Evolutionary conservation across 257 asterid species (phyloP), one percentile per base, ranked within the genome.

Genomic region (Petunia secreta): DNA sequence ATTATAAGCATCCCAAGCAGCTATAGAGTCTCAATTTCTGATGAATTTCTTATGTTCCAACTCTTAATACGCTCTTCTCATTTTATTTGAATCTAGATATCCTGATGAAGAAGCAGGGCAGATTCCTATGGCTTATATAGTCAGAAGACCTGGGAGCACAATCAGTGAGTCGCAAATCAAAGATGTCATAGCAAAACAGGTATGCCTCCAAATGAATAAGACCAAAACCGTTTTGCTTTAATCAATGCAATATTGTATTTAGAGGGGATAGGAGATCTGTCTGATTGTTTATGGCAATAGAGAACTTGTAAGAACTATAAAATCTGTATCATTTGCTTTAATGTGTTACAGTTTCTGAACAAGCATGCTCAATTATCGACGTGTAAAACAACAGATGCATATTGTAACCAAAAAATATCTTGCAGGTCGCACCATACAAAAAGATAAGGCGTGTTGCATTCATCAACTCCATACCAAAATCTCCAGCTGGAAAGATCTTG

Each of bases 31-130:
- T 13, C 41, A 25, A 6, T 67, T 50, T 52, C 25, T 10, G 60
- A 50, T 74, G 48, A 75, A 37, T 7, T 54, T 67, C 54, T 54
- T 52, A 41, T 13, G 37, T 53, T 41, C 40, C 4, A 41, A 16
- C 77, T 80, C 37, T 34, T 55, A 3, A 8, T 44, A 4, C 4
- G 0, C 11, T 3, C 68, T 43, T 14, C 79, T 55, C 34, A 44
- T 62, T 15, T 78, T 40, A 74, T 78, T 37, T 15, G 41, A 53
- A 76, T 75, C 73, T 87, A 96, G 99, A 80, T 96, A 87, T 86
- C 99, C 98, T 1, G 96, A 95, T 80, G 98, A 95, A 75, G 98
- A 89, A 80, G 98, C 97, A 13, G 99, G 99, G 14, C 86, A 95
- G 91, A 91, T 93, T 86, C 99, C 99, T 2, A 89, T 95, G 99